Conservation (phyloP, 2,329 filamentous ascomycete species). For the Botrytis fabae region DNA sequence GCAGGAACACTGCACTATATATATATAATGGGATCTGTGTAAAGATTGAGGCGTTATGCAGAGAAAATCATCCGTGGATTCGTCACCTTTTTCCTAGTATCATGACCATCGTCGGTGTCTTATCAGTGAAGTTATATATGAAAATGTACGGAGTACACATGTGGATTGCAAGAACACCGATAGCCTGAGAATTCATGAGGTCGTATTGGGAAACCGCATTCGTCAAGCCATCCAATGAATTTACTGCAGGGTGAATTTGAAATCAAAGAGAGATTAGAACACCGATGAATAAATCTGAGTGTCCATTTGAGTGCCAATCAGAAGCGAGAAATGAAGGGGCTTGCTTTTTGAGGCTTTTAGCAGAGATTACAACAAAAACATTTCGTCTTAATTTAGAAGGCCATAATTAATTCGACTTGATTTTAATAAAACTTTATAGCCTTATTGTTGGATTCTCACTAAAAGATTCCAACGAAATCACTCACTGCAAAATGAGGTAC, state of each 20-base stretch:
- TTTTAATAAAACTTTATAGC: background rate
- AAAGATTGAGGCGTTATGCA: background rate
- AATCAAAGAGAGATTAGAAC: background rate
- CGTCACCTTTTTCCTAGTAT: background rate
- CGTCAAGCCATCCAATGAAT: background rate
- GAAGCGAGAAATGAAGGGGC: constrained; percentile 15
- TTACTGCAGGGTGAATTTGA: background rate
- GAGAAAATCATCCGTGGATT: constrained; percentile 1
- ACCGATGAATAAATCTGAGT: background rate
- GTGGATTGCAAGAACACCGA: background rate
- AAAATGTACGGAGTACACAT: background rate
- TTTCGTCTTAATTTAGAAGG: background rate
- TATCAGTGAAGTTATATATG: background rate
- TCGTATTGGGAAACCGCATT: background rate
- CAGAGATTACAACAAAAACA: background rate
- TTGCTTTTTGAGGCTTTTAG: background rate
- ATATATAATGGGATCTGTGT: too few relatives aligned
- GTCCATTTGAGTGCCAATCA: background rate
- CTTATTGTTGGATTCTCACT: background rate
- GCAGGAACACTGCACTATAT: background rate
- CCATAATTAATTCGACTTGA: background rate
- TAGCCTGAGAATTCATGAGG: background rate
- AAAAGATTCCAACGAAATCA: background rate
- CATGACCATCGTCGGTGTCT: background rate
- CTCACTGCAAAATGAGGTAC: background rate